Conservation (phyloP, 306 rosid species). For the Prinsepia uniflora region DNA sequence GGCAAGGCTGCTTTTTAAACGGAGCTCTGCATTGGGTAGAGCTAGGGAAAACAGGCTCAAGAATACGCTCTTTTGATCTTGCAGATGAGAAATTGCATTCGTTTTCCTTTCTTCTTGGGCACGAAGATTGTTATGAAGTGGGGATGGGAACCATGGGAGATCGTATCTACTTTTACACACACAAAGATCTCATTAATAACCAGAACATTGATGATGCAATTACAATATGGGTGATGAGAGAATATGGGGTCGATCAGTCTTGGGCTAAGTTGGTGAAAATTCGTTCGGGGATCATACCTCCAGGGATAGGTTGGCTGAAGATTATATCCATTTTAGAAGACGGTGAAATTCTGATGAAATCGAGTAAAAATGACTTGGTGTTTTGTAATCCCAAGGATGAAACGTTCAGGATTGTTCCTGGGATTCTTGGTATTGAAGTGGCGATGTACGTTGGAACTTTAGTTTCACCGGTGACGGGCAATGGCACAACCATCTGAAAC, state of each 20-base stretch:
- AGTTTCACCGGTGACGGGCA: neutral
- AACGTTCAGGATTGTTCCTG: neutral
- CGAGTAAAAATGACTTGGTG: neutral
- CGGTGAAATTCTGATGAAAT: neutral
- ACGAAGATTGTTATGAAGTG: accelerated
- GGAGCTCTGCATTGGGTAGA: slow-evolving; percentile 14
- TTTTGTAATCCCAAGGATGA: neutral
- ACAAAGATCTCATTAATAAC: no score
- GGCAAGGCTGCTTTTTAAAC: neutral
- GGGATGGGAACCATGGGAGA: neutral
- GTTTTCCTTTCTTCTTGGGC: neutral
- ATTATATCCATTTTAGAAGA: neutral
- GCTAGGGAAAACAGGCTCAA: neutral
- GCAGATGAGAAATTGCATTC: neutral
- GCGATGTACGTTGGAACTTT: neutral
- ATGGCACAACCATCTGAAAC: neutral
- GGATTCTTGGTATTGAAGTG: neutral
- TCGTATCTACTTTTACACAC: neutral
- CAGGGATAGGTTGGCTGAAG: neutral
- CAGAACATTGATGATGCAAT: no score
- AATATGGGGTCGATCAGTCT: neutral
- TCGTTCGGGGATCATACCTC: neutral
- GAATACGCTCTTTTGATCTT: neutral
- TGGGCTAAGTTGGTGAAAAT: neutral
- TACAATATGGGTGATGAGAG: neutral